Evolutionary conservation across 2,329 filamentous ascomycete genomes (phyloP).

Genomic region (Pseudopithomyces chartarum): DNA sequence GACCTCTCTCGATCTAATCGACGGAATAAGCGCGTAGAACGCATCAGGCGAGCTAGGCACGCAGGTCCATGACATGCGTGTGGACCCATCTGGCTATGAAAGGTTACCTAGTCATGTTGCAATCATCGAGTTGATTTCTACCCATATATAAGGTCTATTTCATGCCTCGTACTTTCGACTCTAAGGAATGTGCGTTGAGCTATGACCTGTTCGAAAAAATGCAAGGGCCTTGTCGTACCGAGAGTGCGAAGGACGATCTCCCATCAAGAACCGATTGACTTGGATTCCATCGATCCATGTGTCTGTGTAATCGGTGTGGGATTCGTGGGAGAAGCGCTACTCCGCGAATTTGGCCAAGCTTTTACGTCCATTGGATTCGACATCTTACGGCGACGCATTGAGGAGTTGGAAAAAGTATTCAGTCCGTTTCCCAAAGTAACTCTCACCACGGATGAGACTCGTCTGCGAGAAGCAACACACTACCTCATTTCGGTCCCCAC

Average conservation of each 20-base stretch:
- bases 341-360: conserved; percentile 2
- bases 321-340: conserved; percentile 6
- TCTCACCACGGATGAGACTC: not conserved
- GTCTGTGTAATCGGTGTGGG: conserved; percentile 6
- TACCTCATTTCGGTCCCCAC: conserved; percentile 61
- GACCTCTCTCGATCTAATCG: too few relatives aligned
- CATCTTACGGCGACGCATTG: conserved; percentile 3
- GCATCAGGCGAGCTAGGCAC: too few relatives aligned
- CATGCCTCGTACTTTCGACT: too few relatives aligned
- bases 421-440: not conserved
- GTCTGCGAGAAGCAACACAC: conserved; percentile 38
- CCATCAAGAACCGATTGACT: not conserved
- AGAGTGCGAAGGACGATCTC: not conserved
- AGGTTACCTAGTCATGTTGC: too few relatives aligned
- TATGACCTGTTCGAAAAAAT: not conserved
- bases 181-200: not conserved
- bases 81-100: too few relatives aligned
- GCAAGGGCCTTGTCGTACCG: not conserved
- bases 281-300: not conserved
- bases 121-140: too few relatives aligned
- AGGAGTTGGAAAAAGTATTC: not conserved
- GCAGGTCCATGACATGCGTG: too few relatives aligned
- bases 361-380: conserved; percentile 6
- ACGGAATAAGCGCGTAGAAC: too few relatives aligned
- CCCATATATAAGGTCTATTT: too few relatives aligned